These are phyloP conservation scores for Vitis riparia DNA, from an alignment of 164 flowering plant species.

Conservation along the genomic window DNA sequence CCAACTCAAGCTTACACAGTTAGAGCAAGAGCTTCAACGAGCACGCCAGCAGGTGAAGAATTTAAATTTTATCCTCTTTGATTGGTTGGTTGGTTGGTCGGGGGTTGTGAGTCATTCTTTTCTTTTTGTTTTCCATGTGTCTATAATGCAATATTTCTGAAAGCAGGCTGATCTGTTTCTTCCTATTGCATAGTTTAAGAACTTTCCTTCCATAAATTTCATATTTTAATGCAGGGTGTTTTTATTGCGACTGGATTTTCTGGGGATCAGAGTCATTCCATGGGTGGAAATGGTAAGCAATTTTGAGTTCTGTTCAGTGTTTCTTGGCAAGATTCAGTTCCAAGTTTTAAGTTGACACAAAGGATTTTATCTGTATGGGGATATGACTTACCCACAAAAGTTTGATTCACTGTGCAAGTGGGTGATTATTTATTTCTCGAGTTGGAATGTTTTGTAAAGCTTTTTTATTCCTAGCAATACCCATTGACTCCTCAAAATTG, in stretches of 20 bases:
- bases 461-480: no score
- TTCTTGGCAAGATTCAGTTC: not conserved
- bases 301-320: not conserved
- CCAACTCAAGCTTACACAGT: slow-evolving; percentile 59
- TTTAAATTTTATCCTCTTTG: not conserved
- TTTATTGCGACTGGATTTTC: slow-evolving; percentile 46
- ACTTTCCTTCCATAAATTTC: not conserved
- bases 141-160: not conserved
- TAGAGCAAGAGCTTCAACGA: slow-evolving; percentile 81
- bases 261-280: slow-evolving; percentile 46
- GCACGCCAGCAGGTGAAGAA: slow-evolving; percentile 73
- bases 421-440: no score
- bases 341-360: no score
- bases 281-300: slow-evolving; percentile 59
- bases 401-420: no score
- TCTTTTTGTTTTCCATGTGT: no score
- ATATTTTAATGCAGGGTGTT: slow-evolving; percentile 53
- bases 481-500: no score
- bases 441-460: no score
- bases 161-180: not conserved
- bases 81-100: not conserved
- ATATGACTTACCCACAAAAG: no score
- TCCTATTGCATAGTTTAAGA: not conserved
- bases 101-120: no score
- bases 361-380: no score